phyloP scores from a whole-genome alignment of 495 filamentous ascomycete genomes.

The Astrocystis sublimbata region DNA sequence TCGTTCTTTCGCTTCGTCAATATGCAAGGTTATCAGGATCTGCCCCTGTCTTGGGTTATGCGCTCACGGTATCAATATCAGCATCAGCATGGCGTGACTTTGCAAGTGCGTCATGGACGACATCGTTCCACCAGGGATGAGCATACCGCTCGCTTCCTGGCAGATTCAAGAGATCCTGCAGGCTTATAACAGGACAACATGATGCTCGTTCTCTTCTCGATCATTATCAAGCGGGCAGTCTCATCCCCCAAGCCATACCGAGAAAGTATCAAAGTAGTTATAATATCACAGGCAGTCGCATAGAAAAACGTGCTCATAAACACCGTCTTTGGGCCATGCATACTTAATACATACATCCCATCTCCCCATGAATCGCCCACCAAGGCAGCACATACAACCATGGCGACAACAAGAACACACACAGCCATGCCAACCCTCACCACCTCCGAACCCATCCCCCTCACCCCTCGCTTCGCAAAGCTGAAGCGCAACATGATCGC shows the following conservation, averaged over 20 bases:
- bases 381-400: constrained; percentile 6
- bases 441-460: constrained; percentile 48
- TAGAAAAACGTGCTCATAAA: no score
- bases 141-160: not conserved
- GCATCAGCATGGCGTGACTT: no score
- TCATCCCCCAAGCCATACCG: not conserved
- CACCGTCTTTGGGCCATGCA: not conserved
- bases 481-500: constrained; percentile 65
- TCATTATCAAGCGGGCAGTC: not conserved
- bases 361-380: constrained; percentile 3
- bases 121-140: not conserved
- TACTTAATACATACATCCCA: no score
- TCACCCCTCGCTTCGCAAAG: constrained; percentile 68
- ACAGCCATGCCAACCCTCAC: constrained; percentile 1
- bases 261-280: not conserved
- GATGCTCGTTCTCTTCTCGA: not conserved
- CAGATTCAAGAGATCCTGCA: constrained; percentile 1
- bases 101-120: not conserved
- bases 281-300: not conserved
- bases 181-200: not conserved
- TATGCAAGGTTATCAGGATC: constrained; percentile 8
- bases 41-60: not conserved
- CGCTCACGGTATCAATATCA: no score
- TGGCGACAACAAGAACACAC: no score
- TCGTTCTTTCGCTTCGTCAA: constrained; percentile 1